Evolutionary conservation across 2,329 filamentous ascomycete species (phyloP), one percentile per base, ranked within the genome.

Genomic region (Fonsecaea pugnacius): DNA sequence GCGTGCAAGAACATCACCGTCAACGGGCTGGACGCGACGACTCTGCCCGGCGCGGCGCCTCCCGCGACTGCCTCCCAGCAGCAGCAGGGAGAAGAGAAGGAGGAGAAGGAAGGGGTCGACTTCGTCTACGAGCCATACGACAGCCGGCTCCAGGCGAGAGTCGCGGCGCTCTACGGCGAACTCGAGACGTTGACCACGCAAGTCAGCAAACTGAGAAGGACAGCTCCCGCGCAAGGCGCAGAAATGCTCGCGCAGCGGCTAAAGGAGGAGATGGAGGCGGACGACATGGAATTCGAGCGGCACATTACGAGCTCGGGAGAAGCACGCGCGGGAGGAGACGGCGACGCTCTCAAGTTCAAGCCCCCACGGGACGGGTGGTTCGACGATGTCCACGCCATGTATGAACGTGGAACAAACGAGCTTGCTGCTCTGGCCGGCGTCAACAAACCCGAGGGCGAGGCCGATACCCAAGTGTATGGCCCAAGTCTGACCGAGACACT

Each of bases 101-200:
- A 70, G 40, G 72, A 76, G 4, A 73, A 73, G 5, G 79, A 81
- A 68, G 77, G 78, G n/a, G 71, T 81, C 64, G 79, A 82, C 68
- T 71, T 69, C 55, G 63, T 52, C 12, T 82, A 81, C 69, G 78
- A 80, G 66, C 64, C 78, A 1, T 82, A 78, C 65, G 80, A 83
- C 64, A 72, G 75, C 3, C 73, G 73, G 1, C 76, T 82, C 3
- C 79, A 79, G 5, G 72, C 76, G 56, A 74, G 75, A 12, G 75
- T 83, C 18, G 76, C 78, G 1, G 73, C 76, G 10, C 72, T 83
- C 1, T 82, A 82, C 65, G 79, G 77, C 43, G 79, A 82, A 64
- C 69, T 82, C 10, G 80, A 83, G 67, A 76, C 75, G 6, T 72
- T 82, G 43, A 82, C 79, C 5, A 80, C 79, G 46, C 78, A 76